A percentile compares a stretch with the other conserved stretches of the same genome.
Evolutionary conservation across 768 basidiomycete species (phyloP).

Genomic region (Lactarius sanguifluus): DNA sequence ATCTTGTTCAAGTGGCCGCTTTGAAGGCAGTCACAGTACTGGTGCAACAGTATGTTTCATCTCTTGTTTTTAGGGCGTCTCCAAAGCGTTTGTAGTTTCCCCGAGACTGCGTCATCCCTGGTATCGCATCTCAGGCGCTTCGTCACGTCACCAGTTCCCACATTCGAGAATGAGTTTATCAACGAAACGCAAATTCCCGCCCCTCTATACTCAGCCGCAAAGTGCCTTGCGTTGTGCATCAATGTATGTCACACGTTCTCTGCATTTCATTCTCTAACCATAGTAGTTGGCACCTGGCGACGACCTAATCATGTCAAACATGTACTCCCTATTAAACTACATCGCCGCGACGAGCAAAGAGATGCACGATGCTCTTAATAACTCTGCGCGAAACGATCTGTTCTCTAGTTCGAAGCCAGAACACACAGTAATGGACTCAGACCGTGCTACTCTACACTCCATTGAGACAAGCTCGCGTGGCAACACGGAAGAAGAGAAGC

Average conservation of each 20-base stretch:
- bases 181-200: slow-evolving; percentile 72
- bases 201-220: slow-evolving; percentile 81
- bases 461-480: slow-evolving; percentile 64
- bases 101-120: slow-evolving; percentile 71
- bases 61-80: not conserved
- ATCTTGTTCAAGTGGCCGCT: slow-evolving; percentile 86
- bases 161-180: slow-evolving; percentile 85
- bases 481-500: slow-evolving; percentile 80
- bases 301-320: slow-evolving; percentile 88
- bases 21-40: slow-evolving; percentile 81
- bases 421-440: slow-evolving; percentile 29
- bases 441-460: slow-evolving; percentile 53
- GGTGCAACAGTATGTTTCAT: slow-evolving; percentile 65
- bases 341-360: slow-evolving; percentile 84
- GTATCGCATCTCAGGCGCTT: slow-evolving; percentile 81
- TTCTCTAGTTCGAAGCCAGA: slow-evolving; percentile 32
- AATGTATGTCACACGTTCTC: slow-evolving; percentile 48
- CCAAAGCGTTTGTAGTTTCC: slow-evolving; percentile 55
- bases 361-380: slow-evolving; percentile 52
- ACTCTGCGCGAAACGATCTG: slow-evolving; percentile 36
- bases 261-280: slow-evolving; percentile 18
- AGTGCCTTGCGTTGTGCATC: slow-evolving; percentile 87
- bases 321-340: slow-evolving; percentile 95
- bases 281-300: slow-evolving; percentile 77
- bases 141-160: slow-evolving; percentile 81